These are phyloP conservation scores for Boletus speciosus DNA, from an alignment of 768 basidiomycete species.

Conservation along the genomic window DNA sequence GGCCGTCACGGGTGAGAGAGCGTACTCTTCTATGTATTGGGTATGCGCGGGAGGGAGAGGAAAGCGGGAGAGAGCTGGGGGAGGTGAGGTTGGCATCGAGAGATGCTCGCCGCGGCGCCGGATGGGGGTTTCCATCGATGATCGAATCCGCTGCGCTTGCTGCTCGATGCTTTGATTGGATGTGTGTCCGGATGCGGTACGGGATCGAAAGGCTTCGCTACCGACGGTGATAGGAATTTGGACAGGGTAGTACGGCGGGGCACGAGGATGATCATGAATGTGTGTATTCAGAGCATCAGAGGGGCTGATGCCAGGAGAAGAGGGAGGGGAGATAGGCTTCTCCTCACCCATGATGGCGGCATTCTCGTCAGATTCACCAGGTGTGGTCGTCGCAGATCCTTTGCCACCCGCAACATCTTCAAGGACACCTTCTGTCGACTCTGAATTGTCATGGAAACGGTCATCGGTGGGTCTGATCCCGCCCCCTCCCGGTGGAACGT, in stretches of 20 bases:
- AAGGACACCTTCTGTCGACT: slow-evolving; percentile 19
- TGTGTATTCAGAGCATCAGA: slow-evolving; percentile 21
- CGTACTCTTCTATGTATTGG: slow-evolving; percentile 29
- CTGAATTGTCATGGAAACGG: slow-evolving; percentile 21
- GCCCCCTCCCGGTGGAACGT: slow-evolving; percentile 3
- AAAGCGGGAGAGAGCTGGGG: slow-evolving; percentile 12
- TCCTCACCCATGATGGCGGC: slow-evolving; percentile 16
- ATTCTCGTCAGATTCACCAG: slow-evolving; percentile 24
- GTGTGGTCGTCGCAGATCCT: slow-evolving; percentile 13
- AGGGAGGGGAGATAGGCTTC: slow-evolving; percentile 18
- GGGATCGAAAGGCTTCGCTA: slow-evolving; percentile 9
- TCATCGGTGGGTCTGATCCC: not conserved
- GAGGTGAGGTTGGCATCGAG: slow-evolving; percentile 28
- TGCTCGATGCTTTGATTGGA: slow-evolving; percentile 25
- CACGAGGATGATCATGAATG: slow-evolving; percentile 14
- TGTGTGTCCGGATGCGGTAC: slow-evolving; percentile 3
- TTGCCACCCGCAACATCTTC: slow-evolving; percentile 13
- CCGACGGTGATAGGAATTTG: slow-evolving; percentile 4
- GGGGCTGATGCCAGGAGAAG: slow-evolving; percentile 15
- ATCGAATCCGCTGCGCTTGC: slow-evolving; percentile 31
- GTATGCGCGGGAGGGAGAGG: slow-evolving; percentile 14
- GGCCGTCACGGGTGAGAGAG: slow-evolving; percentile 22
- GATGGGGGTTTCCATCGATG: slow-evolving; percentile 28
- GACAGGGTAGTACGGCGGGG: slow-evolving; percentile 19
- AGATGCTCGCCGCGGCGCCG: slow-evolving; percentile 27